Evolutionary conservation across 306 rosid genomes (phyloP).

Genomic region (Quercus gilva): DNA sequence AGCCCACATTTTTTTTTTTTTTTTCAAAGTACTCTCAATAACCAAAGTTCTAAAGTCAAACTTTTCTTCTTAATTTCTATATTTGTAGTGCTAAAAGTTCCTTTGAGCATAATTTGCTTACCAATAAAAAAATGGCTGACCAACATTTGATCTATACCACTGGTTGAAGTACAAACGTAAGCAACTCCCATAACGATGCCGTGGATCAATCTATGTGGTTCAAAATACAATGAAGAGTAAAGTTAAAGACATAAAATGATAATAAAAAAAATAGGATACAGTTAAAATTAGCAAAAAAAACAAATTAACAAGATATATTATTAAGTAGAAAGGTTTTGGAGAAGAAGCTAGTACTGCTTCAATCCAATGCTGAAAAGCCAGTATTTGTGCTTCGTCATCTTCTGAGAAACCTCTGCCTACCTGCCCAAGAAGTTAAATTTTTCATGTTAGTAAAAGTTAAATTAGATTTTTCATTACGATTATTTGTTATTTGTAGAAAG

Average conservation of each 20-base stretch:
- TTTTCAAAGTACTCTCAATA: background rate
- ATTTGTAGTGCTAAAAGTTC: background rate
- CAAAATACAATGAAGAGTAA: background rate
- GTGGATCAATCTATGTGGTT: slow-evolving; percentile 76
- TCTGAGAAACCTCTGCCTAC: slow-evolving; percentile 84
- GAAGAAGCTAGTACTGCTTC: slow-evolving; percentile 64
- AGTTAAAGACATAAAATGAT: background rate
- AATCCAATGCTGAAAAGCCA: slow-evolving; percentile 98
- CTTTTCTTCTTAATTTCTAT: too few relatives aligned
- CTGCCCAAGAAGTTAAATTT: slow-evolving; percentile 36
- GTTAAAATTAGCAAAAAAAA: background rate
- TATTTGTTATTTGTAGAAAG: too few relatives aligned
- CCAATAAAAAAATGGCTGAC: slow-evolving; percentile 95
- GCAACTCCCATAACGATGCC: slow-evolving; percentile 93
- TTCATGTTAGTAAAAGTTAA: background rate
- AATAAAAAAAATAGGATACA: background rate
- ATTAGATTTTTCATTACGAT: background rate
- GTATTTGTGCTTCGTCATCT: slow-evolving; percentile 79
- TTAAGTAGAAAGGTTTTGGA: background rate
- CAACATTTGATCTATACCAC: slow-evolving; percentile 70
- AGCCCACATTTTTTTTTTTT: background rate
- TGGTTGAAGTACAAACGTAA: slow-evolving; percentile 67
- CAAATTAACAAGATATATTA: background rate
- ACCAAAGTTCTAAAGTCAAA: too few relatives aligned
- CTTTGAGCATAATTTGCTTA: slow-evolving; percentile 23